phyloP scores from a whole-genome alignment of 139 green algal species.

The Chlorella sp. region DNA sequence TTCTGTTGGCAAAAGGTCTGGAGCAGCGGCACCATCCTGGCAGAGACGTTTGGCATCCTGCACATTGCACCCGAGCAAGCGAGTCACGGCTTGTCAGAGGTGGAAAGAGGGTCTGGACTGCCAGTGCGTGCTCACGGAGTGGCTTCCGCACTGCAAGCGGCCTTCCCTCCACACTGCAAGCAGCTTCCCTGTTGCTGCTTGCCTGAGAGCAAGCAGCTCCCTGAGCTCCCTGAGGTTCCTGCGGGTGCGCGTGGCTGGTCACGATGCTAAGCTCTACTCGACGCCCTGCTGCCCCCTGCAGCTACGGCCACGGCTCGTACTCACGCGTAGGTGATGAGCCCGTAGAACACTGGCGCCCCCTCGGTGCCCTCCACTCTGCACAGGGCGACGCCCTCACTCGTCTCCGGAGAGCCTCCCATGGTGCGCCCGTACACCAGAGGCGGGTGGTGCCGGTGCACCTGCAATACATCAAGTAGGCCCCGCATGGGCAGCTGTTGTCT shows the following conservation, averaged over 20 bases:
- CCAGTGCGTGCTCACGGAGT: no score
- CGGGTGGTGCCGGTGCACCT: neutral
- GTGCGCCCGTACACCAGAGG: neutral
- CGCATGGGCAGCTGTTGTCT: neutral
- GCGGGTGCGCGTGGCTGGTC: no score
- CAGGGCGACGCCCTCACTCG: neutral
- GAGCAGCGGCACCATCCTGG: neutral
- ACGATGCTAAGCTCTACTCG: neutral
- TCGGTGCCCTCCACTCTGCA: neutral
- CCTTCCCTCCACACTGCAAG: neutral
- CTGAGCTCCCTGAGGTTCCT: no score
- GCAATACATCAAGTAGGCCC: neutral
- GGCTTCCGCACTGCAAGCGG: no score
- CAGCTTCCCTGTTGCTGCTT: no score
- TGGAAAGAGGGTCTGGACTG: no score
- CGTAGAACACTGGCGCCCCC: neutral
- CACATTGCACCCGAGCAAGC: neutral
- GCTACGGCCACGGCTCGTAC: neutral
- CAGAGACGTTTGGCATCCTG: conserved; percentile 1
- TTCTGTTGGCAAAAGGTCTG: neutral
- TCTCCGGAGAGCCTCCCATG: neutral
- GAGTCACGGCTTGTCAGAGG: no score
- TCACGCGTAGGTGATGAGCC: neutral
- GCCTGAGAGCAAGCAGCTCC: no score
- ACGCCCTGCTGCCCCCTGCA: neutral